These are phyloP conservation scores for Suillus plorans DNA, from an alignment of 768 basidiomycete species.

Conservation along the genomic window DNA sequence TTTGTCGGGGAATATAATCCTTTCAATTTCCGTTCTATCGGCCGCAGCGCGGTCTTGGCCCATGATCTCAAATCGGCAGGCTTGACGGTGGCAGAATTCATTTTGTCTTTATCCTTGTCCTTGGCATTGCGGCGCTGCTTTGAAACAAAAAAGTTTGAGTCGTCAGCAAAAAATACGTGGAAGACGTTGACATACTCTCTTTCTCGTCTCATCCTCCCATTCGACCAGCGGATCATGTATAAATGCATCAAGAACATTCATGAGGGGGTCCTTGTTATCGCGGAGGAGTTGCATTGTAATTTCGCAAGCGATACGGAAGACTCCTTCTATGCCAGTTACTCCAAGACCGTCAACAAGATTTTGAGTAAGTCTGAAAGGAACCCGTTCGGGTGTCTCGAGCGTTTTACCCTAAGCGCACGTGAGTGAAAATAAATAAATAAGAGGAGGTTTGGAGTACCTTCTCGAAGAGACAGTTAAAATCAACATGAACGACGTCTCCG, in stretches of 20 bases:
- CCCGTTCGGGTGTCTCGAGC: constrained; percentile 85
- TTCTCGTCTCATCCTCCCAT: constrained; percentile 85
- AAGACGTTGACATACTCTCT: constrained; percentile 41
- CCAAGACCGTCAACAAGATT: constrained; percentile 93
- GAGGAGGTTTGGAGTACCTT: constrained; percentile 51
- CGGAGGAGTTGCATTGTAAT: constrained; percentile 85
- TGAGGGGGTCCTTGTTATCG: constrained; percentile 88
- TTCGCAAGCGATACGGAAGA: constrained; percentile 89
- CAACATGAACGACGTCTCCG: constrained; percentile 93
- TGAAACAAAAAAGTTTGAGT: constrained; percentile 6
- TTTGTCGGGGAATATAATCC: constrained; percentile 59
- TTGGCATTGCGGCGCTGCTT: constrained; percentile 24
- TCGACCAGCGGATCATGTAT: constrained; percentile 96
- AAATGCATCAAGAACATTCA: constrained; percentile 96
- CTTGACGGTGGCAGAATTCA: constrained; percentile 34
- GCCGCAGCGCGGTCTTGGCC: constrained; percentile 73
- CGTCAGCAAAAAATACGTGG: background rate
- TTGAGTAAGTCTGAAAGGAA: constrained; percentile 93
- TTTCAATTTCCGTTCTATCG: constrained; percentile 82
- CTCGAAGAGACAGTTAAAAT: constrained; percentile 97
- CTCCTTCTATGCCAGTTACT: constrained; percentile 91
- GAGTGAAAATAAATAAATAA: background rate
- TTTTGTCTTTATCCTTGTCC: constrained; percentile 30
- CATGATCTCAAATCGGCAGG: constrained; percentile 59
- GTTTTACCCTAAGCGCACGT: constrained; percentile 57